phyloP scores from a whole-genome alignment of 495 filamentous ascomycete genomes.

The Penicillium simplicissimum region DNA sequence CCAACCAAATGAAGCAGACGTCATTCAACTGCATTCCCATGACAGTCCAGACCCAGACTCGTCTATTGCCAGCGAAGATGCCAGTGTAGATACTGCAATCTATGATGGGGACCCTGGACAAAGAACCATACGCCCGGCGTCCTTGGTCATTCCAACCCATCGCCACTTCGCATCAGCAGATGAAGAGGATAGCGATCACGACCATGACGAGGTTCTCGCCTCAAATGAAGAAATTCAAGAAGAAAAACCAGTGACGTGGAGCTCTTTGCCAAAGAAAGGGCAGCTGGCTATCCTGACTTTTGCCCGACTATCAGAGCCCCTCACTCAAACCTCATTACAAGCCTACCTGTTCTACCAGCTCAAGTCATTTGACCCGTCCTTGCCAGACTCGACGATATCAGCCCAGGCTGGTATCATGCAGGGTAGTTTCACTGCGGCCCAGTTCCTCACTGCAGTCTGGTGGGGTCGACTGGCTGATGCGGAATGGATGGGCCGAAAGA shows the following conservation, averaged over 20 bases:
- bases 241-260: constrained; percentile 61
- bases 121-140: constrained; percentile 8
- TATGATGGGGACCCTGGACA: neutral
- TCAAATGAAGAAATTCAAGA: constrained; percentile 4
- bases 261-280: constrained; percentile 67
- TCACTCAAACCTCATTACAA: constrained; percentile 75
- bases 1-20: constrained; percentile 2
- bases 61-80: constrained; percentile 4
- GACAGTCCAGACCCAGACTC: neutral
- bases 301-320: constrained; percentile 73
- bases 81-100: constrained; percentile 6
- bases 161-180: constrained; percentile 23
- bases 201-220: constrained; percentile 14
- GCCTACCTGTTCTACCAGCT: constrained; percentile 76
- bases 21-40: constrained; percentile 5
- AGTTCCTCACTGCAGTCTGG: constrained; percentile 74
- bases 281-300: constrained; percentile 75
- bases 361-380: constrained; percentile 62
- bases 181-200: constrained; percentile 20
- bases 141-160: constrained; percentile 17
- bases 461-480: constrained; percentile 79
- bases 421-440: constrained; percentile 74
- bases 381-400: constrained; percentile 68
- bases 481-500: constrained; percentile 69
- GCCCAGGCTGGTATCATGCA: constrained; percentile 74